These are phyloP conservation scores for Zea luxurians DNA, from an alignment of 176 grass and related monocot species.

Conservation along the genomic window DNA sequence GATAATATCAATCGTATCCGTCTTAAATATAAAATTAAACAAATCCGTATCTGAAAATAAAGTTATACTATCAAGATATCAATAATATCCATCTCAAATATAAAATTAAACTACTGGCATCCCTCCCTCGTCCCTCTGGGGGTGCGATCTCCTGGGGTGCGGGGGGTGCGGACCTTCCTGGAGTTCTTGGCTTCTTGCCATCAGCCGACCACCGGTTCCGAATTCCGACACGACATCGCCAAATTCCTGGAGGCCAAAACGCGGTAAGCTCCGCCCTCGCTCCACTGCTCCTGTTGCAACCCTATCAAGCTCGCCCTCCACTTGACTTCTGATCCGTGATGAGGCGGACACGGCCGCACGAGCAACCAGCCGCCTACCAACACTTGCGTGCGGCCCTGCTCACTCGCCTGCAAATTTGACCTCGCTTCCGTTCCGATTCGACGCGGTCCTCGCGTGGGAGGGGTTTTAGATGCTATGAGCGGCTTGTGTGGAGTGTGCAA, in stretches of 20 bases:
- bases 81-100: no score
- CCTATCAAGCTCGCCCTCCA: not conserved
- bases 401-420: not conserved
- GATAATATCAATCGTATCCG: no score
- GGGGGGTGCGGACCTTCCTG: no score
- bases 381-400: not conserved
- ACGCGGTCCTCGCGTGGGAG: not conserved
- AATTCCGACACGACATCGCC: not conserved
- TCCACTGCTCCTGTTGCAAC: not conserved
- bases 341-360: not conserved
- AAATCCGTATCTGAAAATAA: no score
- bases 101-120: no score
- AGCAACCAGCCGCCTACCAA: not conserved
- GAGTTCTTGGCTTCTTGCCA: not conserved
- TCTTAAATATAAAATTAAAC: no score
- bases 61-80: no score
- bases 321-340: not conserved
- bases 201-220: not conserved
- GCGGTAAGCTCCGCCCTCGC: not conserved
- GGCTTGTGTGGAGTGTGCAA: not conserved
- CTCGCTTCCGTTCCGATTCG: not conserved
- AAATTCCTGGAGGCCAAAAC: not conserved
- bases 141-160: no score
- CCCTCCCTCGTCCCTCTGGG: no score
- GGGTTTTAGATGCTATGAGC: not conserved